These are phyloP conservation scores for Gracilaria vermiculophylla DNA, from an alignment of 23 red algal species.

Conservation along the genomic window DNA sequence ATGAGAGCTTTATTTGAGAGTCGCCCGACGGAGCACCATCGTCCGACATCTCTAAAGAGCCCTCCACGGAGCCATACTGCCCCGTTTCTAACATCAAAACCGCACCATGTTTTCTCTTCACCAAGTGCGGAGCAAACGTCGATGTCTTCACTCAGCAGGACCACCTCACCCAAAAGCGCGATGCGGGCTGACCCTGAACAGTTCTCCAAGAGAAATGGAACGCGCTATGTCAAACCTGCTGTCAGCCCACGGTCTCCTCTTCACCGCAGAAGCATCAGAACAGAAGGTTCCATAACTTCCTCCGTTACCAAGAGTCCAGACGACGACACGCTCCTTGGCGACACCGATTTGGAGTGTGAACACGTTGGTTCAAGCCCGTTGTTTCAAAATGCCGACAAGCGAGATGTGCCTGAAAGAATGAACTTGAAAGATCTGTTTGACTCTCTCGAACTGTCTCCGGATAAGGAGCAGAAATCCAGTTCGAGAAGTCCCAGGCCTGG, in stretches of 20 bases:
- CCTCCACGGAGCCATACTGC: not conserved
- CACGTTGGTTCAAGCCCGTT: not conserved
- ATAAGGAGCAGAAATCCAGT: not conserved
- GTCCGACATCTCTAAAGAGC: not conserved
- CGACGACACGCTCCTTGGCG: not conserved
- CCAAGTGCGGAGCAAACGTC: not conserved
- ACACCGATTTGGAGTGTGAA: not conserved
- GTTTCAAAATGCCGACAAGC: not conserved
- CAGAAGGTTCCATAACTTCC: not conserved
- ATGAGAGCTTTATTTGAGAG: slow-evolving; percentile 4
- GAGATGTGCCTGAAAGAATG: slow-evolving; percentile 27
- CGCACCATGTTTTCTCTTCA: not conserved
- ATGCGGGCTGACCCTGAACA: not conserved
- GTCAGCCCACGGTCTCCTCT: not conserved
- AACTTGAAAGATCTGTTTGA: slow-evolving; percentile 48
- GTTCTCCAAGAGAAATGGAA: not conserved
- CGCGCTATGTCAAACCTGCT: not conserved
- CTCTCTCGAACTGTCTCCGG: slow-evolving; percentile 15
- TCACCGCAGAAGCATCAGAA: not conserved
- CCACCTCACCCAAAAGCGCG: not conserved
- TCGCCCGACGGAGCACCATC: not conserved
- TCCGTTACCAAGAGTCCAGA: not conserved
- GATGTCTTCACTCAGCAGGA: not conserved
- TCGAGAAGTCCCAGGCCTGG: not conserved
- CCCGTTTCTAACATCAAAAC: not conserved